A percentile compares a stretch with the other conserved stretches of the same genome.
Conservation (phyloP, 2,329 filamentous ascomycete species). For the Zasmidium citrigriseum region DNA sequence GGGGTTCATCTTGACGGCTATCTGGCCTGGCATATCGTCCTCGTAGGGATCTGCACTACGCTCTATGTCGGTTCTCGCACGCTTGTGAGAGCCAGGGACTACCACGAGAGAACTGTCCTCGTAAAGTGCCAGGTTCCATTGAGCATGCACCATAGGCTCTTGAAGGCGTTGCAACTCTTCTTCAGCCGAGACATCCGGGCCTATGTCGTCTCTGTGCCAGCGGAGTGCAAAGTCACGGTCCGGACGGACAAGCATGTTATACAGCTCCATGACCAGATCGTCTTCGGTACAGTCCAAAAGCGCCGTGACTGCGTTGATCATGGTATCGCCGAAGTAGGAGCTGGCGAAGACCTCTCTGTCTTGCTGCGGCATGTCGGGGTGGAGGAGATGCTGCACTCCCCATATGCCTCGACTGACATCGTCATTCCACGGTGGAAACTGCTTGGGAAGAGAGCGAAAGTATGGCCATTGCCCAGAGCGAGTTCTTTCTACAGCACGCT, state of each 20-base stretch:
- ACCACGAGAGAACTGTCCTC: constrained; percentile 73
- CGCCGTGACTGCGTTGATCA: constrained; percentile 65
- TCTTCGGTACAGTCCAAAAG: constrained; percentile 58
- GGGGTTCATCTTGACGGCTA: constrained; percentile 65
- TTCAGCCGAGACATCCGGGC: constrained; percentile 62
- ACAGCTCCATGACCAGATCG: constrained; percentile 80
- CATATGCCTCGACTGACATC: constrained; percentile 67
- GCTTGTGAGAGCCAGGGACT: constrained; percentile 72
- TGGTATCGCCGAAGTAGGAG: constrained; percentile 69
- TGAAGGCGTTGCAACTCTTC: constrained; percentile 66
- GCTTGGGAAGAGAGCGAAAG: constrained; percentile 82
- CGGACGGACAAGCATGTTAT: constrained; percentile 80
- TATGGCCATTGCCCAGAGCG: constrained; percentile 75
- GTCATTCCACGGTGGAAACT: constrained; percentile 83
- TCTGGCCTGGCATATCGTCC: constrained; percentile 60
- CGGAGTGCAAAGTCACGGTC: constrained; percentile 69
- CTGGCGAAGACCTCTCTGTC: constrained; percentile 62
- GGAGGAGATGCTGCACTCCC: constrained; percentile 84
- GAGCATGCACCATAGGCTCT: constrained; percentile 69
- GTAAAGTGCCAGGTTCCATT: constrained; percentile 84
- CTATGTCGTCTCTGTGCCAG: constrained; percentile 86
- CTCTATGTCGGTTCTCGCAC: constrained; percentile 71
- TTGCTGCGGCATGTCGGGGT: constrained; percentile 62
- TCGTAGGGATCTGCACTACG: constrained; percentile 67
- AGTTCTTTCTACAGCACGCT: constrained; percentile 60